Evolutionary conservation across 805 yeast species (phyloP).

Genomic region (Pichia rugopelliculosa): DNA sequence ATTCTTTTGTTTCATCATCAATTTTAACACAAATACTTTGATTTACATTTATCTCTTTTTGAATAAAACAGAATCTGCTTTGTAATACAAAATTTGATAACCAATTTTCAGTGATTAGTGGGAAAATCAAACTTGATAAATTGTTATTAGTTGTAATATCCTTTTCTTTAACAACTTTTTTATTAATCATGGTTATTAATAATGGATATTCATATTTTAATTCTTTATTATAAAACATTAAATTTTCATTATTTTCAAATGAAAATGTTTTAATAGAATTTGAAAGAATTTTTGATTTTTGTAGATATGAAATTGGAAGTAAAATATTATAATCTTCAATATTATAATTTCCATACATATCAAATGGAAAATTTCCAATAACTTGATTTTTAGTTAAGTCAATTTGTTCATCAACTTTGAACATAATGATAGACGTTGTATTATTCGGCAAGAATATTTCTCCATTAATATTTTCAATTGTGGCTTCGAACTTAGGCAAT

Average conservation of each 20-base stretch:
- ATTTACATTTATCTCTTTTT: constrained; percentile 15
- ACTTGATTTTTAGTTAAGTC: constrained; percentile 16
- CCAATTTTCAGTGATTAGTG: constrained; percentile 37
- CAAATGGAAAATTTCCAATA: constrained; percentile 32
- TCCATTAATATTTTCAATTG: neutral
- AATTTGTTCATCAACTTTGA: constrained; percentile 27
- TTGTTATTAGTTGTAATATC: constrained; percentile 9
- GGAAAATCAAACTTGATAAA: constrained; percentile 29
- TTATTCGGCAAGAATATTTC: constrained; percentile 28
- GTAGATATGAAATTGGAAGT: constrained; percentile 28
- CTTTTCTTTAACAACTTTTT: constrained; percentile 9
- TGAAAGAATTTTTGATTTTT: neutral
- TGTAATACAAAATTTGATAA: constrained; percentile 29
- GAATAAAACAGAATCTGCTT: constrained; percentile 38
- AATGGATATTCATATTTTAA: constrained; percentile 28
- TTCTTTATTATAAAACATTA: constrained; percentile 23
- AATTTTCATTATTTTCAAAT: constrained; percentile 10
- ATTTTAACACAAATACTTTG: constrained; percentile 34
- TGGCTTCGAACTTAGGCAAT: neutral
- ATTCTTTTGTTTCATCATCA: constrained; percentile 24
- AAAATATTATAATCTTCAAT: constrained; percentile 34
- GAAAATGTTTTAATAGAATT: neutral
- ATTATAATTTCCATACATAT: constrained; percentile 29
- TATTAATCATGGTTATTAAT: constrained; percentile 32
- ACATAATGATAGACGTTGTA: constrained; percentile 32